These are phyloP conservation scores for Leccinum variicolor DNA, from an alignment of 768 basidiomycete species.

Conservation along the genomic window DNA sequence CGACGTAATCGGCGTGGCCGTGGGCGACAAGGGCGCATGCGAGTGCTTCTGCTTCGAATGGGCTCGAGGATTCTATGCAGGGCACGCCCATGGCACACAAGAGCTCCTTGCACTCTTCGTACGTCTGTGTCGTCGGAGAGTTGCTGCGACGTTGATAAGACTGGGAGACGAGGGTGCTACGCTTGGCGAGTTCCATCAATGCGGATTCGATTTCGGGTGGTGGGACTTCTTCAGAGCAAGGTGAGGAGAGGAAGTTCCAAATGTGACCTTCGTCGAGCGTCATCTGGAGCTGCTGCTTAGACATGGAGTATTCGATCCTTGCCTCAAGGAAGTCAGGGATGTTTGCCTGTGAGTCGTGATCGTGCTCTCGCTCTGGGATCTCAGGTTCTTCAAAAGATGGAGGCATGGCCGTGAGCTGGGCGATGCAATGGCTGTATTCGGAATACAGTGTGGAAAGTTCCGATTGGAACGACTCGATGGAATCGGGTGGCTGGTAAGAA, in stretches of 20 bases:
- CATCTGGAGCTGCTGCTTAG: conserved; percentile 60
- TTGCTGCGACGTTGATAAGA: conserved; percentile 65
- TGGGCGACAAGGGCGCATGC: conserved; percentile 72
- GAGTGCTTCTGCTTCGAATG: conserved; percentile 83
- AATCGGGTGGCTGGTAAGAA: conserved; percentile 4
- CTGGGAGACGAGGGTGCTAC: conserved; percentile 54
- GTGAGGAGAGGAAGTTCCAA: conserved; percentile 45
- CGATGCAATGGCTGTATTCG: conserved; percentile 46
- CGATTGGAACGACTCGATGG: conserved; percentile 32
- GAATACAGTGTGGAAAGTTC: conserved; percentile 46
- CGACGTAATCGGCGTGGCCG: conserved; percentile 83
- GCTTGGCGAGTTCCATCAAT: conserved; percentile 38
- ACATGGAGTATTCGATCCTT: conserved; percentile 47
- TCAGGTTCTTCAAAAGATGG: conserved; percentile 23
- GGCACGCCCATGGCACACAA: conserved; percentile 80
- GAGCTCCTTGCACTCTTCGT: conserved; percentile 66
- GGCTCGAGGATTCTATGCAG: conserved; percentile 62
- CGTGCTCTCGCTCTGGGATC: conserved; percentile 6
- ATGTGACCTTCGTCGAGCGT: conserved; percentile 57
- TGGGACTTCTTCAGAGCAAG: conserved; percentile 4
- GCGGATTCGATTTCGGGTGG: conserved; percentile 21
- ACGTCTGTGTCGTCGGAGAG: conserved; percentile 62
- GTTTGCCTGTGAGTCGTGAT: conserved; percentile 1
- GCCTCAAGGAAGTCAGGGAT: conserved; percentile 32
- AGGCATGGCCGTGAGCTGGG: conserved; percentile 42